Conservation (phyloP, 805 yeast genomes). For the Wickerhamiella occidentalis region DNA sequence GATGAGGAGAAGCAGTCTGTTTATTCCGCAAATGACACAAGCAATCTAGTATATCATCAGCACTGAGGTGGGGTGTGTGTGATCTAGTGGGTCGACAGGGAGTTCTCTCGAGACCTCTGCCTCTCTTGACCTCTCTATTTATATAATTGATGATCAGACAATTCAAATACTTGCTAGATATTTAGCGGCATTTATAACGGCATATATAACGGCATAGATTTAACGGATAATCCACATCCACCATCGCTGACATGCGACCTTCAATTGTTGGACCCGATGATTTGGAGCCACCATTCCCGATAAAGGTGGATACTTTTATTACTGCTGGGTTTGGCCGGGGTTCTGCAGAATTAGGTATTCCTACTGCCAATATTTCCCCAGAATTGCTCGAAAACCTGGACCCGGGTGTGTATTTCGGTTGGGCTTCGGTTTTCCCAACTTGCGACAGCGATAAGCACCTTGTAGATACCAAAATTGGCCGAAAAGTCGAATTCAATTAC, state of each 20-base stretch:
- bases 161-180: too few relatives aligned
- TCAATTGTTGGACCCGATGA: conserved; percentile 26
- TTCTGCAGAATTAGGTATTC: conserved; percentile 82
- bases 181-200: too few relatives aligned
- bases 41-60: not conserved
- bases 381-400: conserved; percentile 33
- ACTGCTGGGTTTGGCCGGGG: conserved; percentile 92
- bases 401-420: conserved; percentile 91
- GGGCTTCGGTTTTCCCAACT: conserved; percentile 29
- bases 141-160: too few relatives aligned
- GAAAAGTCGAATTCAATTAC: conserved; percentile 42
- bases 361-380: conserved; percentile 83
- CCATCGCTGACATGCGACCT: conserved; percentile 19
- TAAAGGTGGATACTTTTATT: conserved; percentile 30
- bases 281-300: conserved; percentile 30
- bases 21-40: not conserved
- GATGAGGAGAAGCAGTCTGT: not conserved
- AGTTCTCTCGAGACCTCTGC: too few relatives aligned
- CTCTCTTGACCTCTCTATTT: too few relatives aligned
- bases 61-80: too few relatives aligned
- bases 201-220: too few relatives aligned
- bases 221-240: too few relatives aligned
- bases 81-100: too few relatives aligned
- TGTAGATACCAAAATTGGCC: conserved; percentile 20
- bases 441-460: conserved; percentile 16